These are phyloP conservation scores for Calonectria crousiana DNA, from an alignment of 2,329 filamentous ascomycete species.

Conservation along the genomic window DNA sequence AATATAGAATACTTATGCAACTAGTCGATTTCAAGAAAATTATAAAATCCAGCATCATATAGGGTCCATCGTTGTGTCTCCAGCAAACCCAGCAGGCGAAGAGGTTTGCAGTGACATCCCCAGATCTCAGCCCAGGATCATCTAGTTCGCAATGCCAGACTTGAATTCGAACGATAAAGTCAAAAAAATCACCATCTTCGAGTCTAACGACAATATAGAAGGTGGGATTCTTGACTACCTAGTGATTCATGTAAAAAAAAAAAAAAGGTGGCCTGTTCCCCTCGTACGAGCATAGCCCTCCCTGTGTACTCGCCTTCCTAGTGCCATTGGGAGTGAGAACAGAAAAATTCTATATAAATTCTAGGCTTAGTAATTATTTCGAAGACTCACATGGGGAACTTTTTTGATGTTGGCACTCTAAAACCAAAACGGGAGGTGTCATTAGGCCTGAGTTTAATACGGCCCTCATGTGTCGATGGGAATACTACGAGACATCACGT, in stretches of 20 bases:
- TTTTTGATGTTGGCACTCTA: neutral
- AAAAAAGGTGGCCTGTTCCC: slow-evolving; percentile 2
- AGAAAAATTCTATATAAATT: slow-evolving; percentile 5
- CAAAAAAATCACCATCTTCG: neutral
- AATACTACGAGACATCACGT: neutral
- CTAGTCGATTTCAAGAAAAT: neutral
- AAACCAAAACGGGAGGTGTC: neutral
- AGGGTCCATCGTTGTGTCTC: neutral
- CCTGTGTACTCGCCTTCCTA: neutral
- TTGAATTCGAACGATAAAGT: neutral
- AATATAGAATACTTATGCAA: neutral
- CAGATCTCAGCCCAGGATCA: neutral
- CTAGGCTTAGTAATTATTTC: neutral
- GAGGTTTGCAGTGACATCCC: neutral
- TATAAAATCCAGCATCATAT: neutral
- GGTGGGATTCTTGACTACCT: neutral
- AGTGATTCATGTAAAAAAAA: slow-evolving; percentile 1
- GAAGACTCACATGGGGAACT: too few relatives aligned
- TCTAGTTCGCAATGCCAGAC: neutral
- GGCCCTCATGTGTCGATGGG: neutral
- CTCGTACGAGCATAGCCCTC: neutral
- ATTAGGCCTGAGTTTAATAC: slow-evolving; percentile 10
- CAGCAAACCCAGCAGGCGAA: neutral
- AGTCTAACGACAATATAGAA: neutral
- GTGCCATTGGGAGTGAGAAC: neutral